Base-by-base conservation (phyloP, 768 basidiomycete species). In the Phylloporus sp. region DNA sequence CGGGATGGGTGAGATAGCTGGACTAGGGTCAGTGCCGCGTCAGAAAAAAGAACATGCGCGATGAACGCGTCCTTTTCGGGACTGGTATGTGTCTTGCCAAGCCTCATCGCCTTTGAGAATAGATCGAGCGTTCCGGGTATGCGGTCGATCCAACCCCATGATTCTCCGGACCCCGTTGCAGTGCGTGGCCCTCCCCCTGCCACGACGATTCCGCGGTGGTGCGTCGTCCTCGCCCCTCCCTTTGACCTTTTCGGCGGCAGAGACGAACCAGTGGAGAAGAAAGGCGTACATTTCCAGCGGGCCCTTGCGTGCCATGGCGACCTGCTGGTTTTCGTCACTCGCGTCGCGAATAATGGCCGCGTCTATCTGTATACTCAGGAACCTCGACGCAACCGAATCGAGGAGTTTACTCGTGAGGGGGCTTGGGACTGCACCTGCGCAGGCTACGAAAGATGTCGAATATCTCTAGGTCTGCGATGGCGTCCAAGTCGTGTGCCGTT, bases 221-320 rank as follows among this genome's bases (percentile, higher is more conserved):
- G 75, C 73, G 17, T 70, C 73, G 3, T 75, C 72, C 11, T 76
- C 77, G 6, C 70, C 71, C 13, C 72, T 60, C 7, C 70, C 70
- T 35, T 84, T 86, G 48, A 85, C 79, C 54, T 84, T 86, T 66
- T 95, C 92, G 2, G 83, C 86, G 0, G 82, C 82, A 10, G 71
- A 68, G 15, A 90, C 86, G 62, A 94, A 94, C 93, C 93, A 97
- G 50, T 84, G 76, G n/a, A n/a, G n/a, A n/a, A 96, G 71, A 63
- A 98, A 97, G 7, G 86, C 87, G 64, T 90, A 97, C n/a, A n/a
- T n/a, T n/a, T n/a, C n/a, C n/a, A n/a, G n/a, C n/a, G n/a, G n/a
- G n/a, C n/a, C n/a, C n/a, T n/a, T n/a, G n/a, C n/a, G n/a, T n/a
- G n/a, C n/a, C n/a, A n/a, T n/a, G n/a, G n/a, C n/a, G n/a, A n/a